These are phyloP conservation scores for Chaetomium olivaceum DNA, from an alignment of 2,329 filamentous ascomycete genomes.

Conservation along the genomic window DNA sequence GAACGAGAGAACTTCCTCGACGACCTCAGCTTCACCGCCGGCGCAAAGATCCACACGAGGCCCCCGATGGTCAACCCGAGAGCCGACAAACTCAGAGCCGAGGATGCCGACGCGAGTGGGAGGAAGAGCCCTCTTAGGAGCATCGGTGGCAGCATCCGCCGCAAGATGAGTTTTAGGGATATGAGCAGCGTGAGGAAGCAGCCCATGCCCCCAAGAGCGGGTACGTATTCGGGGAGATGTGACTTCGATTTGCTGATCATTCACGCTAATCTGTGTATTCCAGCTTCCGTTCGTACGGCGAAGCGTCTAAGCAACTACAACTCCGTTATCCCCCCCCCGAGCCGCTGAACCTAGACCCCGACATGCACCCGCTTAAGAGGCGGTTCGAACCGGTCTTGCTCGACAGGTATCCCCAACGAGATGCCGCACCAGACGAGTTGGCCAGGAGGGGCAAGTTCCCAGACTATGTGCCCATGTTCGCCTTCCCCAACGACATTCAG, in stretches of 20 bases:
- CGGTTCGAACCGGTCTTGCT: constrained; percentile 95
- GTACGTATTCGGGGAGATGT: constrained; percentile 46
- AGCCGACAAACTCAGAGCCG: constrained; percentile 77
- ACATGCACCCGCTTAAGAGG: constrained; percentile 93
- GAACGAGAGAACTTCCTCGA: constrained; percentile 92
- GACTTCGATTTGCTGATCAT: not conserved
- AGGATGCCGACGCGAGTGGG: constrained; percentile 60
- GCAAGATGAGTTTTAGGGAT: constrained; percentile 88
- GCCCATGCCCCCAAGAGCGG: constrained; percentile 71
- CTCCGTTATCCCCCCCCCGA: constrained; percentile 95
- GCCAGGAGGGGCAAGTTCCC: constrained; percentile 83
- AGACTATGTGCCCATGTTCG: constrained; percentile 99
- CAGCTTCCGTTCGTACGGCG: constrained; percentile 70
- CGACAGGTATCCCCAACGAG: constrained; percentile 87
- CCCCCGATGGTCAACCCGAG: constrained; percentile 75
- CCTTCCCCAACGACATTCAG: constrained; percentile 96
- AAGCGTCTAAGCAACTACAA: constrained; percentile 96
- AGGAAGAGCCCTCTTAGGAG: constrained; percentile 57
- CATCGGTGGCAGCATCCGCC: constrained; percentile 81
- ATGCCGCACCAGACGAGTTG: constrained; percentile 77
- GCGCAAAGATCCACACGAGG: constrained; percentile 69
- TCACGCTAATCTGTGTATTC: constrained; percentile 26
- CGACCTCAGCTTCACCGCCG: constrained; percentile 85
- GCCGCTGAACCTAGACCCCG: constrained; percentile 81
- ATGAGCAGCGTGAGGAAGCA: constrained; percentile 95